These are phyloP conservation scores for Hyphodiscus hymeniophilus DNA, from an alignment of 495 filamentous ascomycete species.

Conservation along the genomic window DNA sequence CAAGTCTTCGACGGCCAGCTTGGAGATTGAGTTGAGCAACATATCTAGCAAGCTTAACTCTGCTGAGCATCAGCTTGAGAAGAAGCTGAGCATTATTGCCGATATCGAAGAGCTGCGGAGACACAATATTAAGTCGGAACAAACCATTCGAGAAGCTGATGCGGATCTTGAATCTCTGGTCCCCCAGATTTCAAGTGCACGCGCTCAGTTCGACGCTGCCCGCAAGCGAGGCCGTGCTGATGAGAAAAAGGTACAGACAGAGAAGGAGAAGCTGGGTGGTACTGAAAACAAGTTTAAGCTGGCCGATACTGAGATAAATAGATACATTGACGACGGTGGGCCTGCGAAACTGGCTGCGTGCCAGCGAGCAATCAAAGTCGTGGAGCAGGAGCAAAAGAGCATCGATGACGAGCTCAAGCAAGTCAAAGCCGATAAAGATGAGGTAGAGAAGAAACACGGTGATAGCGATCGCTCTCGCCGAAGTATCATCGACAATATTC, in stretches of 20 bases:
- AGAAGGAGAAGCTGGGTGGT: slow-evolving; percentile 59
- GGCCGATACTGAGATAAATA: slow-evolving; percentile 68
- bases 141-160: slow-evolving; percentile 57
- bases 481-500: slow-evolving; percentile 78
- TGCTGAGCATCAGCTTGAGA: slow-evolving; percentile 66
- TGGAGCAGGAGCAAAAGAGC: slow-evolving; percentile 56
- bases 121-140: slow-evolving; percentile 57
- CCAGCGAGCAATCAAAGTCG: slow-evolving; percentile 55
- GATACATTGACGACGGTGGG: slow-evolving; percentile 71
- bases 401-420: slow-evolving; percentile 59
- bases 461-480: slow-evolving; percentile 72
- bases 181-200: slow-evolving; percentile 67
- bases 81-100: slow-evolving; percentile 56
- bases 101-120: slow-evolving; percentile 67
- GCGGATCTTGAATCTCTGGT: slow-evolving; percentile 58
- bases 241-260: slow-evolving; percentile 65
- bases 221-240: slow-evolving; percentile 59
- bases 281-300: slow-evolving; percentile 69
- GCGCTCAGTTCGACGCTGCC: slow-evolving; percentile 65
- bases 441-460: slow-evolving; percentile 65
- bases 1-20: slow-evolving; percentile 52
- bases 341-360: slow-evolving; percentile 59
- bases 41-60: slow-evolving; percentile 59
- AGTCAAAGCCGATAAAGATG: slow-evolving; percentile 62
- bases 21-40: slow-evolving; percentile 68